Percentiles rank a stretch among this genome's conserved stretches.
Conservation (phyloP, 805 yeast species). For the Wickerhamiella australiensis region DNA sequence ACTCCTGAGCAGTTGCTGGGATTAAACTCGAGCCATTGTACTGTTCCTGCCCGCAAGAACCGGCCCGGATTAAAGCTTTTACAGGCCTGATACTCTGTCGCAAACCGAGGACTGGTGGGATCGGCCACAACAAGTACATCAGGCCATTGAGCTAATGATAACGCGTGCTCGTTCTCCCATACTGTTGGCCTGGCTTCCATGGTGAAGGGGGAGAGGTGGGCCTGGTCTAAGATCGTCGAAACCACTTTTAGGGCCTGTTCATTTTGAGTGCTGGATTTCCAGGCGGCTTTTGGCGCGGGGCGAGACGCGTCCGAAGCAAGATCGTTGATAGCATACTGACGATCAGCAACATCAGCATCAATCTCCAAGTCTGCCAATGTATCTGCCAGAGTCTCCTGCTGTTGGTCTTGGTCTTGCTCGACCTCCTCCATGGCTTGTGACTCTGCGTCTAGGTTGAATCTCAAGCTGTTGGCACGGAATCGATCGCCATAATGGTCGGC, state of each 20-base stretch:
- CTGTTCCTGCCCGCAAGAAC: slow-evolving; percentile 35
- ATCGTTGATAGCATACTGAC: slow-evolving; percentile 16
- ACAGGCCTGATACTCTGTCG: slow-evolving; percentile 72
- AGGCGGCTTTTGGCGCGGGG: slow-evolving; percentile 13
- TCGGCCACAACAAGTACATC: slow-evolving; percentile 52
- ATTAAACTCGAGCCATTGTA: slow-evolving; percentile 61
- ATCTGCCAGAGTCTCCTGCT: slow-evolving; percentile 3
- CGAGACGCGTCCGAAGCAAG: slow-evolving; percentile 4
- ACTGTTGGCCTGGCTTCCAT: slow-evolving; percentile 47
- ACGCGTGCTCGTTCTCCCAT: slow-evolving; percentile 56
- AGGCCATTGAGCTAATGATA: slow-evolving; percentile 72
- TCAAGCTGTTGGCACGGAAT: slow-evolving; percentile 51
- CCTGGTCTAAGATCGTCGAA: slow-evolving; percentile 77
- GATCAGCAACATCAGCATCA: slow-evolving; percentile 14
- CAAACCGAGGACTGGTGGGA: slow-evolving; percentile 55
- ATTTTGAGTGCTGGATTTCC: slow-evolving; percentile 20
- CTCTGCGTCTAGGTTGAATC: not conserved
- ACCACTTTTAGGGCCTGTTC: slow-evolving; percentile 39
- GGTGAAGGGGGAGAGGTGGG: slow-evolving; percentile 72
- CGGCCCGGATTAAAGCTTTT: slow-evolving; percentile 61
- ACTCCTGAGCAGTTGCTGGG: slow-evolving; percentile 22
- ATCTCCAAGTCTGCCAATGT: slow-evolving; percentile 4
- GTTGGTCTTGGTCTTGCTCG: not conserved
- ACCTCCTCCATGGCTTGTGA: not conserved
- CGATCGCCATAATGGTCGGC: slow-evolving; percentile 64